Base-by-base conservation (phyloP, 108 stramenopile species). In the Cylindrotheca fusiformis region DNA sequence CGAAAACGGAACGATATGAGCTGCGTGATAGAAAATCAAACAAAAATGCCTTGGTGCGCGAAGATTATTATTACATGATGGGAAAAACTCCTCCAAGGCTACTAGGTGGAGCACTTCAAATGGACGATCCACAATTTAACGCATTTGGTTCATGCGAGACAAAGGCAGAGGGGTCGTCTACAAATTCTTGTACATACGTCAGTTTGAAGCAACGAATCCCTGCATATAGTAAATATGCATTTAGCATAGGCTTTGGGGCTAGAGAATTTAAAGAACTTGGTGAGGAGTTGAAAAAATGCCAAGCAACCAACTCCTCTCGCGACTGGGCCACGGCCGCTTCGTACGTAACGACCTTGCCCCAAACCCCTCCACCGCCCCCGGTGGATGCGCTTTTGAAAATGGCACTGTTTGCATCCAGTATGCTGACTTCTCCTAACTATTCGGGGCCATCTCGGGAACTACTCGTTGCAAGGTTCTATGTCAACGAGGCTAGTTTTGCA, bases 31-130 rank as follows among this genome's bases (percentile, higher is more conserved):
- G 87, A 20, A 74, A 79, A 5, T 69, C 72, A 24, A 88, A 85
- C 75, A 83, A 85, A 56, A 77, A 83, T 47, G 82, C 84, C n/a
- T 32, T 88, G 47, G 73, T 88, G 67, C 69, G 79, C 31, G 84
- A 85, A 74, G 87, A 88, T 63, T 84, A 84, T 49, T 87, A 83
- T 80, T 88, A 81, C 68, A 77, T 83, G 71, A 64, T 69, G 29
- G 83, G 83, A 10, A 70, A 74, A 44, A 48, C 59, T 10, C 84
- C 87, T 32, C 87, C 84, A n/a, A 68, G 87, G 22, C 47, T 47
- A n/a, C 59, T 88, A 27, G 58, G 74, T 25, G 66, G 67, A 23
- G 61, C 72, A 8, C 55, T 85, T 27, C 77, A 74, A 30, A 44
- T 65, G 0, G 80, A 88, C 50, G 79, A 85, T 73, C 87, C 87